These are phyloP conservation scores for Avicennia marina DNA, from an alignment of 257 asterid species.

Conservation along the genomic window DNA sequence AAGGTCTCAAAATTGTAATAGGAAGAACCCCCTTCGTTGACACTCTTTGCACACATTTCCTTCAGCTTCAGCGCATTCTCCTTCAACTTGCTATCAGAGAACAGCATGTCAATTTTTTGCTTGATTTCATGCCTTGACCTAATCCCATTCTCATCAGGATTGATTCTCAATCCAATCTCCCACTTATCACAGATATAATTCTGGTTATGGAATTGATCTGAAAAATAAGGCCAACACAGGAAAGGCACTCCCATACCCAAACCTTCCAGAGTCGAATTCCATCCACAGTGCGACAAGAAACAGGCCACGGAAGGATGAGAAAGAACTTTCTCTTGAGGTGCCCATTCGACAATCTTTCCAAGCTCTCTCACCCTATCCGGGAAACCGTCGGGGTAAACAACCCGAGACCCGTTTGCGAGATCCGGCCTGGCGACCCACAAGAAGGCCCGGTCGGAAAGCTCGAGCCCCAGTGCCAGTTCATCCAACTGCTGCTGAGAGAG, in stretches of 20 bases:
- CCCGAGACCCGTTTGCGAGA: too few relatives aligned
- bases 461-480: too few relatives aligned
- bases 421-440: too few relatives aligned
- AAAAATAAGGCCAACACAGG: slow-evolving; percentile 42
- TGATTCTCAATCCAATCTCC: slow-evolving; percentile 34
- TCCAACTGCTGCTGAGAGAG: too few relatives aligned
- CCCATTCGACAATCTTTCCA: slow-evolving; percentile 43
- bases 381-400: too few relatives aligned
- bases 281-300: slow-evolving; percentile 45
- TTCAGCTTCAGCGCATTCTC: slow-evolving; percentile 32
- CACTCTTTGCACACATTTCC: slow-evolving; percentile 22
- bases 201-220: slow-evolving; percentile 35
- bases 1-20: slow-evolving; percentile 23
- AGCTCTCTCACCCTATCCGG: slow-evolving; percentile 19
- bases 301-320: slow-evolving; percentile 31
- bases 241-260: slow-evolving; percentile 29
- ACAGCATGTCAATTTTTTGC: slow-evolving; percentile 19
- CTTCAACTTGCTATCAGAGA: slow-evolving; percentile 19
- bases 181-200: slow-evolving; percentile 34
- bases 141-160: slow-evolving; percentile 28
- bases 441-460: too few relatives aligned
- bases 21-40: slow-evolving; percentile 36
- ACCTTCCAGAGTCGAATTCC: too few relatives aligned
- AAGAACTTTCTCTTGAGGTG: slow-evolving; percentile 38
- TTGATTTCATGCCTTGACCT: slow-evolving; percentile 33